Conservation (phyloP, 768 basidiomycete genomes). For the Butyriboletus loyo region DNA sequence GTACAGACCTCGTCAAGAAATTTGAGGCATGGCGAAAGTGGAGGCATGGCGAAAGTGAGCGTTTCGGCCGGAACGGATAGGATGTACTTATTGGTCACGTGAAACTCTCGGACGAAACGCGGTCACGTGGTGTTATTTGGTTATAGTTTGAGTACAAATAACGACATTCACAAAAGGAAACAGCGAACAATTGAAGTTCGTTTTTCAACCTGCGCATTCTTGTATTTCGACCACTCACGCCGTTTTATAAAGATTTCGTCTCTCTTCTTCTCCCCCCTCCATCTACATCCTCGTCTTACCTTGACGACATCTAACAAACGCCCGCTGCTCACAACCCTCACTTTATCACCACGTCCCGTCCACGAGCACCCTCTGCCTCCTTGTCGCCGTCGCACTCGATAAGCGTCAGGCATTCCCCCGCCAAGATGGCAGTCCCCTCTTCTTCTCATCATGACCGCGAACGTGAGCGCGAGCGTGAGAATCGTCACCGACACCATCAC, state of each 20-base stretch:
- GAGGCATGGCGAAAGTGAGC: conserved; percentile 1
- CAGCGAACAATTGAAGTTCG: conserved; percentile 22
- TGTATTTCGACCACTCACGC: background rate
- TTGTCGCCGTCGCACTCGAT: conserved; percentile 68
- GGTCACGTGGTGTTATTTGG: conserved; percentile 35
- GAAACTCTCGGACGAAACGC: conserved; percentile 21
- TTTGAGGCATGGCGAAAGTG: conserved; percentile 23
- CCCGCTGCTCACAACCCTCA: background rate
- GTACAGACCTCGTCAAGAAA: conserved; percentile 33
- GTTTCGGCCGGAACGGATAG: background rate
- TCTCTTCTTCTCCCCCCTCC: conserved; percentile 12
- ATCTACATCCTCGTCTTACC: conserved; percentile 15
- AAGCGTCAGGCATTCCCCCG: conserved; percentile 48
- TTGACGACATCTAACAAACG: conserved; percentile 11
- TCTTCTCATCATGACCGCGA: conserved; percentile 72
- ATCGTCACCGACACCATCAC: conserved; percentile 66
- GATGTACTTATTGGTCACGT: conserved; percentile 1
- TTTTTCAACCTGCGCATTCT: conserved; percentile 29
- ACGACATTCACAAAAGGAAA: conserved; percentile 23
- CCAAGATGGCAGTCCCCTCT: conserved; percentile 81
- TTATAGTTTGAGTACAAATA: conserved; percentile 28
- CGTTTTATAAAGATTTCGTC: conserved; percentile 7
- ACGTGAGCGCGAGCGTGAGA: conserved; percentile 47
- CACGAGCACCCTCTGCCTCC: conserved; percentile 61
- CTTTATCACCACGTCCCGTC: conserved; percentile 62